Conservation (phyloP, 306 rosid species). For the Alnus rubra region DNA sequence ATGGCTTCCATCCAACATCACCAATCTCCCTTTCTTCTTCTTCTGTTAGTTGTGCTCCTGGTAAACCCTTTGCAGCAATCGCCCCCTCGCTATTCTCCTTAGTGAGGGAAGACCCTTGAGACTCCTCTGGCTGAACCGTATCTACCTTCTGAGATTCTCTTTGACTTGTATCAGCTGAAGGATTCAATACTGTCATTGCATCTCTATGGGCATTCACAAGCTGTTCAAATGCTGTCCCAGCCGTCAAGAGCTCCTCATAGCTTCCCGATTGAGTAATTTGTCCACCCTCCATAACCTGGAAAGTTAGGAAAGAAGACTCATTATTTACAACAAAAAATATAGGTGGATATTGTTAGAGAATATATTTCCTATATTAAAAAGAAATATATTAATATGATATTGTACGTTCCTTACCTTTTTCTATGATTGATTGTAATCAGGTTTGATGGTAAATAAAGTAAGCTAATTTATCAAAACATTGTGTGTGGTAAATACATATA, state of each 20-base stretch:
- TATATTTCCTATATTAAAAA: too few species aligned
- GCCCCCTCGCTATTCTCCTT: constrained; percentile 39
- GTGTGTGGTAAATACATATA: background rate
- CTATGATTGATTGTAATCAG: too few species aligned
- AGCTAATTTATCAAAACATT: background rate
- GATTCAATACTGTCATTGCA: constrained; percentile 36
- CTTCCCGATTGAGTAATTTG: constrained; percentile 62
- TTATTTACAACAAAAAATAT: background rate
- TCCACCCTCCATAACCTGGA: constrained; percentile 71
- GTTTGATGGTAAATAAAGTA: background rate
- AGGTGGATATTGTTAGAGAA: background rate
- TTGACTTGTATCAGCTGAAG: constrained; percentile 30
- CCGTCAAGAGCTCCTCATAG: constrained; percentile 58
- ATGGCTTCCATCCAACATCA: constrained; percentile 69
- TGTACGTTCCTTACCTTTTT: too few species aligned
- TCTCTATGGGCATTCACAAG: constrained; percentile 83
- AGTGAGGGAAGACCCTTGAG: constrained; percentile 20
- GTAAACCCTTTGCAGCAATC: constrained; percentile 29
- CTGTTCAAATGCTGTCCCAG: constrained; percentile 70
- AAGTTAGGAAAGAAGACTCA: constrained; percentile 10
- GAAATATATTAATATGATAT: too few species aligned
- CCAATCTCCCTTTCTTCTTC: constrained; percentile 74
- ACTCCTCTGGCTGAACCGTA: constrained; percentile 24
- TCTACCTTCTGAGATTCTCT: constrained; percentile 24
- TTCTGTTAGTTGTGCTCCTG: constrained; percentile 58